Evolutionary conservation across 495 filamentous ascomycete species (phyloP).

Genomic region (Talaromyces ruber): DNA sequence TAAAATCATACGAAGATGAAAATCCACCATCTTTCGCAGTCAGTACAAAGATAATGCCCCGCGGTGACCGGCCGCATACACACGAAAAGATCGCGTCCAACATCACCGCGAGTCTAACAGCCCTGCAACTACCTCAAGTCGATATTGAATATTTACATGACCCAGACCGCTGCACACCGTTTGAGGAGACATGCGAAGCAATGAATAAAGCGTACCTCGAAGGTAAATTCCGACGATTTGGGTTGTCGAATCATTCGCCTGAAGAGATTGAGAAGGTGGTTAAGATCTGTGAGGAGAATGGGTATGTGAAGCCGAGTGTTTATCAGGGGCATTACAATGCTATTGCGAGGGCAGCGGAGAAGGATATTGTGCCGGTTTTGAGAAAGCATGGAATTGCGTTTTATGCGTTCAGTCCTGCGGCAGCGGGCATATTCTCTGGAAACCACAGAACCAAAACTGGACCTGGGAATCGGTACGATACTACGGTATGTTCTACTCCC

Average conservation of each 20-base stretch:
- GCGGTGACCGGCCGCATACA: slow-evolving; percentile 11
- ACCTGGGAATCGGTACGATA: not conserved
- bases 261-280: slow-evolving; percentile 35
- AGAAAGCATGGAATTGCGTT: slow-evolving; percentile 10
- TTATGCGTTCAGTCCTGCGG: slow-evolving; percentile 3
- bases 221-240: slow-evolving; percentile 32
- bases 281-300: slow-evolving; percentile 29
- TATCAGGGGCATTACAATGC: slow-evolving; percentile 44
- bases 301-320: slow-evolving; percentile 33
- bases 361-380: slow-evolving; percentile 33
- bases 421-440: slow-evolving; percentile 1
- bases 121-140: slow-evolving; percentile 14
- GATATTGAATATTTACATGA: slow-evolving; percentile 32
- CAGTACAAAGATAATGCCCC: slow-evolving; percentile 16
- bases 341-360: slow-evolving; percentile 30
- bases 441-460: not conserved
- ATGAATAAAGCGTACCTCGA: slow-evolving; percentile 28
- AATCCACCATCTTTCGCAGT: slow-evolving; percentile 11
- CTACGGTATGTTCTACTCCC: not conserved
- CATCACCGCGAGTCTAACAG: slow-evolving; percentile 15
- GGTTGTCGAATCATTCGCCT: slow-evolving; percentile 37
- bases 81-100: slow-evolving; percentile 14
- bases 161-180: slow-evolving; percentile 30
- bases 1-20: not conserved
- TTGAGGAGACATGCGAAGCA: slow-evolving; percentile 31